Percentiles rank a stretch among this genome's conserved stretches.
Conservation (phyloP, 1,284 basidiomycete species). For the Melampsora larici-populina region DNA sequence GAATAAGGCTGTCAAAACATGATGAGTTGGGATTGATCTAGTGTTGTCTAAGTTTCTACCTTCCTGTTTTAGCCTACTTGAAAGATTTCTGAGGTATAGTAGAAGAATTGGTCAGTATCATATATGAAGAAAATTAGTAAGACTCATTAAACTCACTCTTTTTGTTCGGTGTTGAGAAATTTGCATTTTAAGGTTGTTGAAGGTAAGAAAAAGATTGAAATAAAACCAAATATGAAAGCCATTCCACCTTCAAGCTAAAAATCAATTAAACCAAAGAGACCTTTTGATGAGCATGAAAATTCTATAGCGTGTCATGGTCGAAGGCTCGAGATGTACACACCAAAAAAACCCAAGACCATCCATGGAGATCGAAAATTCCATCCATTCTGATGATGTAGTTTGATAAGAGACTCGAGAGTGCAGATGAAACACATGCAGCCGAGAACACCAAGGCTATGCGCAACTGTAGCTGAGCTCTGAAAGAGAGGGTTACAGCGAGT, state of each 20-base stretch:
- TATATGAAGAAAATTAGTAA: neutral
- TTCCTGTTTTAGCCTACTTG: neutral
- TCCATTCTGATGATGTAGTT: constrained; percentile 18
- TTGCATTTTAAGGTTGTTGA: neutral
- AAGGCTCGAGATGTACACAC: neutral
- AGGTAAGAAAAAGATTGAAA: neutral
- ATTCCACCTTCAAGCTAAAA: neutral
- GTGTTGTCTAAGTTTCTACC: neutral
- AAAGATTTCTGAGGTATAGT: neutral
- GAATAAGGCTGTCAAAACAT: neutral
- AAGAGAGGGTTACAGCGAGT: neutral
- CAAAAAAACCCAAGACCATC: constrained; percentile 34
- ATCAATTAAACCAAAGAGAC: neutral
- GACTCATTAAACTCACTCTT: neutral
- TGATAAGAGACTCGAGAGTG: constrained; percentile 14
- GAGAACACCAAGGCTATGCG: constrained; percentile 23
- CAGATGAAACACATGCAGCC: constrained; percentile 12
- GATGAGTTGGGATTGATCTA: neutral
- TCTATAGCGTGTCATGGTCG: too few species aligned
- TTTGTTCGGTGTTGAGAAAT: neutral
- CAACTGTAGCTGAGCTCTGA: constrained; percentile 27
- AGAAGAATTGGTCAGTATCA: neutral
- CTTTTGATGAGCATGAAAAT: too few species aligned
- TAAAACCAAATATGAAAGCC: neutral
- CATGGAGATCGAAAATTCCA: constrained; percentile 7